phyloP scores from a whole-genome alignment of 2,329 filamentous ascomycete genomes.

The Xylaria sp. region DNA sequence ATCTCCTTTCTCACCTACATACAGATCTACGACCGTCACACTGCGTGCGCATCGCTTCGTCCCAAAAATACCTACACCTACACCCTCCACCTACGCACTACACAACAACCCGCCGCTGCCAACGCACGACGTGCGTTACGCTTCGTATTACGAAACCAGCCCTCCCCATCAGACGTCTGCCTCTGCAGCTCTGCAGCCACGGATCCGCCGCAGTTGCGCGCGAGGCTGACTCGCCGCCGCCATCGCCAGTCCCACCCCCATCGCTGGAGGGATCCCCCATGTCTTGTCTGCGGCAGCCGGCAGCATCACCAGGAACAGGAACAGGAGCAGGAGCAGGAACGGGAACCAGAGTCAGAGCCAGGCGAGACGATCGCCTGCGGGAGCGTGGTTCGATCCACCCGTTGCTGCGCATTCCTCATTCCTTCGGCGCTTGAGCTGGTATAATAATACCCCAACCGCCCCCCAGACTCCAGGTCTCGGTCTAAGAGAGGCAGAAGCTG shows the following conservation, averaged over 20 bases:
- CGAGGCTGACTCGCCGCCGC: slow-evolving; percentile 39
- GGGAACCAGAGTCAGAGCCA: slow-evolving; percentile 11
- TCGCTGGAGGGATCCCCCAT: slow-evolving; percentile 48
- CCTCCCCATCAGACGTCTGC: slow-evolving; percentile 20
- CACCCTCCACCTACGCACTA: background rate
- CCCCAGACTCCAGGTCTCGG: slow-evolving; percentile 25
- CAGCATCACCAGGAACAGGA: slow-evolving; percentile 39
- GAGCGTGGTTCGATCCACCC: slow-evolving; percentile 31
- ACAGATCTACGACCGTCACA: slow-evolving; percentile 39
- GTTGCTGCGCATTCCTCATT: slow-evolving; percentile 36
- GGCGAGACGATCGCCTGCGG: slow-evolving; percentile 25
- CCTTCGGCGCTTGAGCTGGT: slow-evolving; percentile 31
- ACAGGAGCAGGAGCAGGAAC: slow-evolving; percentile 26
- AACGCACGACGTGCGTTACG: slow-evolving; percentile 24
- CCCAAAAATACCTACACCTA: slow-evolving; percentile 31
- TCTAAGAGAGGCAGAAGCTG: slow-evolving; percentile 35
- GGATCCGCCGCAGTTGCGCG: slow-evolving; percentile 38
- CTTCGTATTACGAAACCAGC: slow-evolving; percentile 33
- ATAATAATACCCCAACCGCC: slow-evolving; percentile 35
- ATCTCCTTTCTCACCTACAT: slow-evolving; percentile 35
- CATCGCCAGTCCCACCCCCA: slow-evolving; percentile 42
- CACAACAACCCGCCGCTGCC: slow-evolving; percentile 25
- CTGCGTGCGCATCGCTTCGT: slow-evolving; percentile 39
- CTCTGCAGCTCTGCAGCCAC: slow-evolving; percentile 40
- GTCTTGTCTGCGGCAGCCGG: slow-evolving; percentile 42